A percentile compares a stretch with the other conserved stretches of the same genome.
Evolutionary conservation across 305 asterid species (phyloP).

Genomic region (Fraxinus platypoda): DNA sequence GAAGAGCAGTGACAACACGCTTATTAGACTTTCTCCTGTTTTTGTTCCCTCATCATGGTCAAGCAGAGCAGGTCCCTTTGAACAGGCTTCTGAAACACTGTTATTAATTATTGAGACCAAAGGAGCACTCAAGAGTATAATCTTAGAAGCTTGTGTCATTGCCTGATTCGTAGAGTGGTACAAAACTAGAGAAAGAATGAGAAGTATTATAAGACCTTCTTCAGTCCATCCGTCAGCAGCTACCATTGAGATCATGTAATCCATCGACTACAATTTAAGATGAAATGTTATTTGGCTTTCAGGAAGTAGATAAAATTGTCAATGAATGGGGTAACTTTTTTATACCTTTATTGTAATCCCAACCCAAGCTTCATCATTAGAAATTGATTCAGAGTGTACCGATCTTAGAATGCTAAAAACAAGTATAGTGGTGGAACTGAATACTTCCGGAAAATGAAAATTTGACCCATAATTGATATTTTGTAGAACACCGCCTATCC

Average conservation of each 20-base stretch:
- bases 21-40: constrained; percentile 59
- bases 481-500: constrained; percentile 55
- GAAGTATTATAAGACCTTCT: constrained; percentile 55
- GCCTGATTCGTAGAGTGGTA: constrained; percentile 66
- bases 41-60: constrained; percentile 66
- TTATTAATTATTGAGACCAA: constrained; percentile 47
- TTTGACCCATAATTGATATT: constrained; percentile 40
- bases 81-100: constrained; percentile 56
- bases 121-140: constrained; percentile 59
- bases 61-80: constrained; percentile 70
- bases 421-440: constrained; percentile 48
- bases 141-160: constrained; percentile 73
- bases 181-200: constrained; percentile 64
- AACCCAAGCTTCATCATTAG: constrained; percentile 63
- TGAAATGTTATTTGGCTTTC: constrained; percentile 13
- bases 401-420: constrained; percentile 50
- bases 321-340: neutral
- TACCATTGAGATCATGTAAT: constrained; percentile 44
- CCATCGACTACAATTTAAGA: constrained; percentile 52
- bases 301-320: constrained; percentile 8
- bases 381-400: constrained; percentile 54
- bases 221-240: constrained; percentile 59
- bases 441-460: constrained; percentile 48
- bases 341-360: constrained; percentile 66
- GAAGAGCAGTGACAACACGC: constrained; percentile 58